phyloP scores from a whole-genome alignment of 2,329 filamentous ascomycete genomes.

The Zymoseptoria crescenta region DNA sequence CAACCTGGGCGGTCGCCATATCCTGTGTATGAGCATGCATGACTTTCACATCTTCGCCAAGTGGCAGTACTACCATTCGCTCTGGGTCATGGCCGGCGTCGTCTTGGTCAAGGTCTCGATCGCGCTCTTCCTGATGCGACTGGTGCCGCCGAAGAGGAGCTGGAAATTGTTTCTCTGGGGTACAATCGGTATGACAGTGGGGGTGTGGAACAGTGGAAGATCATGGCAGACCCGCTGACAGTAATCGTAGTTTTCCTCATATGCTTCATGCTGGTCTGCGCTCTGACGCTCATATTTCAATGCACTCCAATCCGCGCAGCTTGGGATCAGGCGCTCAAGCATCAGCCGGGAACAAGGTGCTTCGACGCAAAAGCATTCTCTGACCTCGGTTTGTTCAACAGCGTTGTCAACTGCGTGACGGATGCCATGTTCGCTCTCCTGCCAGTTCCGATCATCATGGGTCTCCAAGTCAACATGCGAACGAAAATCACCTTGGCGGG shows the following conservation, averaged over 20 bases:
- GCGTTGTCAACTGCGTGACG: constrained; percentile 35
- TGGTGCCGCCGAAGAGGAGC: constrained; percentile 33
- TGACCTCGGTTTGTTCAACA: constrained; percentile 42
- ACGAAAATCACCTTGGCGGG: constrained; percentile 34
- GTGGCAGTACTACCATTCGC: constrained; percentile 40
- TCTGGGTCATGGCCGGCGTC: constrained; percentile 41
- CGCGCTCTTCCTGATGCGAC: constrained; percentile 39
- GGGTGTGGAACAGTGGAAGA: not conserved
- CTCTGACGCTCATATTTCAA: constrained; percentile 42
- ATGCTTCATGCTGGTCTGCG: constrained; percentile 36
- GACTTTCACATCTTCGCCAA: constrained; percentile 34
- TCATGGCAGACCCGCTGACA: not conserved
- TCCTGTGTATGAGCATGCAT: constrained; percentile 15
- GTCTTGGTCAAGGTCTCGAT: constrained; percentile 43
- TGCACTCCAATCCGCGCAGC: constrained; percentile 40
- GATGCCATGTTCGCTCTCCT: constrained; percentile 36
- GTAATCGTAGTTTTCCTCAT: constrained; percentile 34
- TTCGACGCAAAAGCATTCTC: constrained; percentile 35
- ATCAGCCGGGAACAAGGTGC: constrained; percentile 35
- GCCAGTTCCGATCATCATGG: constrained; percentile 38
- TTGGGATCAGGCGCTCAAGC: constrained; percentile 36
- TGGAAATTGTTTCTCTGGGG: constrained; percentile 38
- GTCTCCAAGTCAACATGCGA: constrained; percentile 36
- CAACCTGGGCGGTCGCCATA: constrained; percentile 43
- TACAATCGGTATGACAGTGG: constrained; percentile 34